Evolutionary conservation across 2,329 filamentous ascomycete species (phyloP).

Genomic region (Hymenoscyphus repandus): DNA sequence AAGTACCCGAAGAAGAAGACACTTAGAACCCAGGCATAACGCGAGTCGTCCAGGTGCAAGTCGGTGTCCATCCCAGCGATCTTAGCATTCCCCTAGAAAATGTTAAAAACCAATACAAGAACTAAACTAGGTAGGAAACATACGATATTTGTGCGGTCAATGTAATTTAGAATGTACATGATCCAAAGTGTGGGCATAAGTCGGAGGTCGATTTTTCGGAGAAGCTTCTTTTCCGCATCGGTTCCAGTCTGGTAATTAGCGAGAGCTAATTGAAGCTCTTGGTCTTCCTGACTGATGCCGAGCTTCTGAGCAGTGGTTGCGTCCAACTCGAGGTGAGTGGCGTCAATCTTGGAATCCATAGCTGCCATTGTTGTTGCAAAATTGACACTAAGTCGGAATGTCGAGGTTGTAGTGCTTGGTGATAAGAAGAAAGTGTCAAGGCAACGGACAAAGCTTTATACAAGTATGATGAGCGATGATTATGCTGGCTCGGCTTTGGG

Average conservation of each 20-base stretch:
- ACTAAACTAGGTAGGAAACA: background rate
- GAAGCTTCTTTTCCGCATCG: slow-evolving; percentile 28
- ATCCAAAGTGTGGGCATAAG: slow-evolving; percentile 48
- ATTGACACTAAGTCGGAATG: no score
- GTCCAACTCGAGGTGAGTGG: slow-evolving; percentile 16
- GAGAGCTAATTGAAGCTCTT: slow-evolving; percentile 22
- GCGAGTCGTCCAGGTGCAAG: slow-evolving; percentile 28
- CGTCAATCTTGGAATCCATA: background rate
- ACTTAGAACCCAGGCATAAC: slow-evolving; percentile 20
- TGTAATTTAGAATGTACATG: slow-evolving; percentile 52
- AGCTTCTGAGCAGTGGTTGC: slow-evolving; percentile 6
- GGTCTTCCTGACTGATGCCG: slow-evolving; percentile 10
- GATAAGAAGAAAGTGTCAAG: no score
- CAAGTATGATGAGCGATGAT: no score
- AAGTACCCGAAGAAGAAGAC: slow-evolving; percentile 47
- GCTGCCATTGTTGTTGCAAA: no score
- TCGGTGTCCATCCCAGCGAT: slow-evolving; percentile 49
- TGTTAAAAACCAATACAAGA: slow-evolving; percentile 1
- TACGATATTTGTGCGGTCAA: slow-evolving; percentile 45
- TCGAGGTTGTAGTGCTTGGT: no score
- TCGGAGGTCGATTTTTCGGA: slow-evolving; percentile 48
- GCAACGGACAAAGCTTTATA: no score
- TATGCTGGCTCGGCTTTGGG: no score
- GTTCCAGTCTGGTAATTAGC: slow-evolving; percentile 26
- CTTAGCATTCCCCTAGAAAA: slow-evolving; percentile 42